Evolutionary conservation across 768 basidiomycete genomes (phyloP), one percentile per base, ranked within the genome.

Genomic region (Amanita exitialis): DNA sequence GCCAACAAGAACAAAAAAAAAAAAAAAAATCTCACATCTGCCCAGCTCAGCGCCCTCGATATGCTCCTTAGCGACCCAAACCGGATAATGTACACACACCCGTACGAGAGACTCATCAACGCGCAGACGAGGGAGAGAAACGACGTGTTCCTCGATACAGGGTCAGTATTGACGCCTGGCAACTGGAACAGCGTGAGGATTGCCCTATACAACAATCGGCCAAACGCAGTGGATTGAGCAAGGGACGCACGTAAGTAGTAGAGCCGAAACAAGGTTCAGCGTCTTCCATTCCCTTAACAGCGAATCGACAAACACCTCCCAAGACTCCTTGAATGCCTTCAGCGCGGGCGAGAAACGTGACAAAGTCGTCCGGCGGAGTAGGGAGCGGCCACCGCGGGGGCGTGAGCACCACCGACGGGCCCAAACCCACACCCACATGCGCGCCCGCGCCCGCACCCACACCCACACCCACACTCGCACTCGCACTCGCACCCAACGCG

Each of bases 1-100:
- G n/a, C n/a, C n/a, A n/a, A n/a, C n/a, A n/a, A n/a, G n/a, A n/a
- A n/a, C n/a, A n/a, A n/a, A n/a, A n/a, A n/a, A n/a, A n/a, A n/a
- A n/a, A n/a, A n/a, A n/a, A n/a, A n/a, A n/a, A n/a, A n/a, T n/a
- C n/a, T 20, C 58, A 83, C 84, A 65, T 86, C 79, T 9, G 84
- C 83, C 82, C 84, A 89, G 51, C 75, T 73, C 6, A 79, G 78
- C 1, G 86, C 86, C 52, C 78, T 32, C 13, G 32, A 69, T 67
- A 82, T 78, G 52, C 71, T 79, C n/a, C 74, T 69, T 83, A 86
- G 84, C 0, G 72, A 75, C 1, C 74, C 76, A 53, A 85, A 85
- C 21, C 80, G 69, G 20, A 84, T 67, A 27, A 79, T 83, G 58
- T 78, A 86, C 25, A 82, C 69, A 57, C 83, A 81, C 0, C 83